Conservation (phyloP, 2,329 filamentous ascomycete genomes). For the Sclerotinia glacialis region DNA sequence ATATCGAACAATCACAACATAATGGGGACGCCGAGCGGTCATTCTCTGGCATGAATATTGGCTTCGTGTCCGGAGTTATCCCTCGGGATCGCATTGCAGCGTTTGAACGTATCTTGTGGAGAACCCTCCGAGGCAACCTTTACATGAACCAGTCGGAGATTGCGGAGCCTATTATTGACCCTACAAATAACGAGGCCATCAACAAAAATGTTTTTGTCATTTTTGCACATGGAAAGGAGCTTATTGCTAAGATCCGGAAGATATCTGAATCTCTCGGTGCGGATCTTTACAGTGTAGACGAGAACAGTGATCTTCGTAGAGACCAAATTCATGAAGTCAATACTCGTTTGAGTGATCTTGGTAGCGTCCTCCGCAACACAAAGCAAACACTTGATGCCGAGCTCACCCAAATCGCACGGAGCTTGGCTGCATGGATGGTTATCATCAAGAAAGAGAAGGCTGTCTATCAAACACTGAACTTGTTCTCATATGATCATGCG, state of each 20-base stretch:
- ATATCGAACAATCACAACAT: constrained; percentile 80
- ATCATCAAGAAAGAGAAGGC: constrained; percentile 98
- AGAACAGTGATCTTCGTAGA: constrained; percentile 90
- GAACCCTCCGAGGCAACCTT: constrained; percentile 91
- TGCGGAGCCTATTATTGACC: constrained; percentile 86
- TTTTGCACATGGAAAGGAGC: constrained; percentile 97
- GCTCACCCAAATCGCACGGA: constrained; percentile 88
- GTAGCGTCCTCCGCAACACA: constrained; percentile 90
- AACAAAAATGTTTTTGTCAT: constrained; percentile 99
- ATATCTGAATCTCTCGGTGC: constrained; percentile 97
- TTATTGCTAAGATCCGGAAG: constrained; percentile 97
- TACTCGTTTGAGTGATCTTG: constrained; percentile 82
- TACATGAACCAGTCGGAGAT: constrained; percentile 99
- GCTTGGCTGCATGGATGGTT: constrained; percentile 94
- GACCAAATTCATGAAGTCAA: constrained; percentile 99
- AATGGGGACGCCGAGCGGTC: constrained; percentile 66
- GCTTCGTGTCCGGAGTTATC: constrained; percentile 96
- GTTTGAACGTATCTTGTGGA: constrained; percentile 97
- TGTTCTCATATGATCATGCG: constrained; percentile 94
- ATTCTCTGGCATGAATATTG: constrained; percentile 98
- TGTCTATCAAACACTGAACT: constrained; percentile 91
- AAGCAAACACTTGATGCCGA: constrained; percentile 92
- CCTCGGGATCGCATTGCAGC: constrained; percentile 86
- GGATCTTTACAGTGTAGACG: constrained; percentile 93
- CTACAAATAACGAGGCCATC: constrained; percentile 84